These are phyloP conservation scores for Clitoria ternatea DNA, from an alignment of 306 rosid species.

Conservation along the genomic window DNA sequence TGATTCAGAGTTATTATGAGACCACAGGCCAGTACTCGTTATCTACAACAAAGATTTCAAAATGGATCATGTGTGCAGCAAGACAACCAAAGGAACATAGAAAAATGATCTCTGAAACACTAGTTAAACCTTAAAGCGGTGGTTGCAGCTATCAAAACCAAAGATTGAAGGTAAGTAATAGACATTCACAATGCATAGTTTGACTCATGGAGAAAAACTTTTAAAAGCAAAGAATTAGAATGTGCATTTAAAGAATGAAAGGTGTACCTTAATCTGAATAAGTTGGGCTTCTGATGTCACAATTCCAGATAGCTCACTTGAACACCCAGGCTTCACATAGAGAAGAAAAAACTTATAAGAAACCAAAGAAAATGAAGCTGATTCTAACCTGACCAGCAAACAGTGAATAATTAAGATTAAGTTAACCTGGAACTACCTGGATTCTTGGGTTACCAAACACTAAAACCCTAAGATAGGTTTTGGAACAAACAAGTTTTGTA, in stretches of 20 bases:
- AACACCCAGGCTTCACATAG: slow-evolving; percentile 86
- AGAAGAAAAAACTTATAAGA: slow-evolving; percentile 19
- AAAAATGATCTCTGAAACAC: slow-evolving; percentile 1
- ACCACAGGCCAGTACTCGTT: slow-evolving; percentile 84
- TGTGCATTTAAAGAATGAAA: slow-evolving; percentile 7
- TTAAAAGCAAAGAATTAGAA: not conserved
- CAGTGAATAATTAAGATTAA: not conserved
- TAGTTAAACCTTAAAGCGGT: not conserved
- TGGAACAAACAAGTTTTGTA: not conserved
- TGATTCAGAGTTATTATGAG: slow-evolving; percentile 56
- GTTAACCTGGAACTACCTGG: not conserved
- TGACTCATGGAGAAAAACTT: not conserved
- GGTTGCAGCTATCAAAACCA: not conserved
- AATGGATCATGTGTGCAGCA: slow-evolving; percentile 19
- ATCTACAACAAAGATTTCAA: slow-evolving; percentile 41
- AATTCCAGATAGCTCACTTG: slow-evolving; percentile 79
- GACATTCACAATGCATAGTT: not conserved
- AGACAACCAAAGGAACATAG: slow-evolving; percentile 26
- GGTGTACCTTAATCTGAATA: slow-evolving; percentile 78
- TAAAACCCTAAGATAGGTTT: not conserved
- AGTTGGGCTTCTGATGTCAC: slow-evolving; percentile 74
- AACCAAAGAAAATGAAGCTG: not conserved
- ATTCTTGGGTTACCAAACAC: slow-evolving; percentile 4
- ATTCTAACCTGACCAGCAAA: slow-evolving; percentile 2
- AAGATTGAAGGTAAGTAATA: not conserved